Percentiles rank a stretch among this genome's conserved stretches.
Evolutionary conservation across 2,329 filamentous ascomycete genomes (phyloP).

Genomic region (Simplicillium aogashimaense): DNA sequence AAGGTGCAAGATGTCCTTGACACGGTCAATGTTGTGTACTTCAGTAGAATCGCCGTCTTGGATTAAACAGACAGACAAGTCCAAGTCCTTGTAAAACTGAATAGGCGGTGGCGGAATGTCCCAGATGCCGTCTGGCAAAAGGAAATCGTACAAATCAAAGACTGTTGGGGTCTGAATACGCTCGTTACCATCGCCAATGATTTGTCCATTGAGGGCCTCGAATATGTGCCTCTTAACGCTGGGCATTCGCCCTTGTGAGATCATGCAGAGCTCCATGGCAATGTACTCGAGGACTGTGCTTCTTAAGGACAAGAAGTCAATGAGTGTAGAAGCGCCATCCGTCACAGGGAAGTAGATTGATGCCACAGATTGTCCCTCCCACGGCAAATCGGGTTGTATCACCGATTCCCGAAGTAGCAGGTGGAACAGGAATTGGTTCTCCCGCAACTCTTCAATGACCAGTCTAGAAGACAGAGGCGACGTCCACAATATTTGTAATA

Average conservation of each 20-base stretch:
- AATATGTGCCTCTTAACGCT: slow-evolving; percentile 60
- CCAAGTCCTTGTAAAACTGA: slow-evolving; percentile 53
- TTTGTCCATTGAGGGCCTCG: slow-evolving; percentile 68
- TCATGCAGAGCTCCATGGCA: slow-evolving; percentile 71
- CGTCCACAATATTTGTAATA: slow-evolving; percentile 74
- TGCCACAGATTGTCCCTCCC: slow-evolving; percentile 58
- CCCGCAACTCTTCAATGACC: slow-evolving; percentile 69
- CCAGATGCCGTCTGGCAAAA: slow-evolving; percentile 45
- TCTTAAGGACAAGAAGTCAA: slow-evolving; percentile 69
- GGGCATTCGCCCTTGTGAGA: slow-evolving; percentile 60
- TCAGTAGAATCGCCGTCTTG: slow-evolving; percentile 44
- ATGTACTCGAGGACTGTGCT: slow-evolving; percentile 77
- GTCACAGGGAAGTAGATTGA: slow-evolving; percentile 59
- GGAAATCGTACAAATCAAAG: slow-evolving; percentile 90
- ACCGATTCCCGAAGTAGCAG: slow-evolving; percentile 62
- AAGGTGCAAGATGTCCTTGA: slow-evolving; percentile 64
- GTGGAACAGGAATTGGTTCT: slow-evolving; percentile 69
- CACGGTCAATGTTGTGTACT: slow-evolving; percentile 60
- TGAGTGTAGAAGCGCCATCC: slow-evolving; percentile 57
- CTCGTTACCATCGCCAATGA: slow-evolving; percentile 56
- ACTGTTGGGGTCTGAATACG: slow-evolving; percentile 61
- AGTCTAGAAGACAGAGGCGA: slow-evolving; percentile 68
- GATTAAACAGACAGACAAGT: slow-evolving; percentile 55
- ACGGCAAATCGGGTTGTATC: slow-evolving; percentile 59
- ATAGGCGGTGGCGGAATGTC: slow-evolving; percentile 41